Percentiles rank a stretch among this genome's conserved stretches.
These are phyloP conservation scores for Stenogyne calaminthoides DNA, from an alignment of 305 asterid genomes.

Conservation along the genomic window DNA sequence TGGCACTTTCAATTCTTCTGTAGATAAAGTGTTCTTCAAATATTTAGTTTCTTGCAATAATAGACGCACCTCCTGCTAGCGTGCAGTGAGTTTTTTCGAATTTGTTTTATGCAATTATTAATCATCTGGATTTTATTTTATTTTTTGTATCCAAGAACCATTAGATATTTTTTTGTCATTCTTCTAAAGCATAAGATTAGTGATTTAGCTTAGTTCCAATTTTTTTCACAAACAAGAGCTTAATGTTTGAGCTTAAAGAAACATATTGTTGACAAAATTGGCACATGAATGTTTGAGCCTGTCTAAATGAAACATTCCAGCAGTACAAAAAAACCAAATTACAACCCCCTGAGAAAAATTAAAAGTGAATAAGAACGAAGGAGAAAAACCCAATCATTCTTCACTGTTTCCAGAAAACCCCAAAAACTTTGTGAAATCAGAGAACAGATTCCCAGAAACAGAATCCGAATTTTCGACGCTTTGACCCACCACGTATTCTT, in stretches of 20 bases:
- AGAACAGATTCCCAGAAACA: conserved; percentile 37
- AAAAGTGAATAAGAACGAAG: background rate
- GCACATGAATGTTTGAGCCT: background rate
- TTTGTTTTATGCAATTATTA: background rate
- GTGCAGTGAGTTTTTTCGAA: background rate
- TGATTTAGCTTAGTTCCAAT: background rate
- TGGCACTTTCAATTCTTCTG: background rate
- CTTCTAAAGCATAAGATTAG: background rate
- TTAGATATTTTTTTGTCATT: background rate
- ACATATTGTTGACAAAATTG: background rate
- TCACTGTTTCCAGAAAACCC: conserved; percentile 39
- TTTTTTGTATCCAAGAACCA: background rate
- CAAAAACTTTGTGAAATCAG: conserved; percentile 45
- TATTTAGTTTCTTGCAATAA: background rate
- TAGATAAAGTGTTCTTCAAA: background rate
- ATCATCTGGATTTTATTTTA: background rate
- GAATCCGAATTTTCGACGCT: conserved; percentile 20
- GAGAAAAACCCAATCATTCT: background rate
- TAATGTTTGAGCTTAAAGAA: background rate
- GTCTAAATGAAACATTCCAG: background rate
- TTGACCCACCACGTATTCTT: conserved; percentile 45
- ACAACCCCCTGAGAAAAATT: no score
- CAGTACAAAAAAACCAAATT: background rate
- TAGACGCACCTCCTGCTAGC: background rate
- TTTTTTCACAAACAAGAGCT: background rate